phyloP scores from a whole-genome alignment of 257 asterid genomes.

The Solanum bukasovii region DNA sequence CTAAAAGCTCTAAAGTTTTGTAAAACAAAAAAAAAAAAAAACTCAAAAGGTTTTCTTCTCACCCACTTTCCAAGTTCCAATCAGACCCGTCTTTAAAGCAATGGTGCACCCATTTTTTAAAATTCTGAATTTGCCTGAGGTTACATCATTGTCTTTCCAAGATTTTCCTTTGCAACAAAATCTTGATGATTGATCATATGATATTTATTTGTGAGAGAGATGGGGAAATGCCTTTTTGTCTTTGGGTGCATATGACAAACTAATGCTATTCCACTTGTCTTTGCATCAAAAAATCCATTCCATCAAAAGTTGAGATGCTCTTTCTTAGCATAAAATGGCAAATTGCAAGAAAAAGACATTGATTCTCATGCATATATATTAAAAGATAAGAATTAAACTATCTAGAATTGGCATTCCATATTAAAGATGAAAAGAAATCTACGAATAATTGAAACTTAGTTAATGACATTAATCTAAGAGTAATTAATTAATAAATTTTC shows the following conservation, averaged over 20 bases:
- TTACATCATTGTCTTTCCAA: conserved; percentile 8
- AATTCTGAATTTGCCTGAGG: neutral
- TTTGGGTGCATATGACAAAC: neutral
- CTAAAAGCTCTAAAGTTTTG: no score
- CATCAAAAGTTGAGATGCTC: neutral
- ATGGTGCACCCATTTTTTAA: no score
- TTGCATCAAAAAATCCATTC: conserved; percentile 21
- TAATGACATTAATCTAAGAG: no score
- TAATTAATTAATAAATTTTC: no score
- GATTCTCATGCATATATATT: conserved; percentile 27
- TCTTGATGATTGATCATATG: neutral
- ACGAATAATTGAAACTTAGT: neutral
- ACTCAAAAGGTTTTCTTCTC: no score
- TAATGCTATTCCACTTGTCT: conserved; percentile 50
- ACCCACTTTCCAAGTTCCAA: no score
- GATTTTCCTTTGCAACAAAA: conserved; percentile 7
- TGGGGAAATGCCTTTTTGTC: neutral
- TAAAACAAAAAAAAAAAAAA: no score
- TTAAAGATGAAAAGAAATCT: neutral
- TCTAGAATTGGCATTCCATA: neutral
- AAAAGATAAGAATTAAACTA: neutral
- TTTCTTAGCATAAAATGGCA: conserved; percentile 8
- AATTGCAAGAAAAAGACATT: conserved; percentile 14
- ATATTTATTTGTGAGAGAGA: conserved; percentile 7
- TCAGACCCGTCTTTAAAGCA: no score